Evolutionary conservation across 192 early-diverging fungal species (phyloP), one percentile per base, ranked within the genome.

Genomic region (Coemansia sp.): DNA sequence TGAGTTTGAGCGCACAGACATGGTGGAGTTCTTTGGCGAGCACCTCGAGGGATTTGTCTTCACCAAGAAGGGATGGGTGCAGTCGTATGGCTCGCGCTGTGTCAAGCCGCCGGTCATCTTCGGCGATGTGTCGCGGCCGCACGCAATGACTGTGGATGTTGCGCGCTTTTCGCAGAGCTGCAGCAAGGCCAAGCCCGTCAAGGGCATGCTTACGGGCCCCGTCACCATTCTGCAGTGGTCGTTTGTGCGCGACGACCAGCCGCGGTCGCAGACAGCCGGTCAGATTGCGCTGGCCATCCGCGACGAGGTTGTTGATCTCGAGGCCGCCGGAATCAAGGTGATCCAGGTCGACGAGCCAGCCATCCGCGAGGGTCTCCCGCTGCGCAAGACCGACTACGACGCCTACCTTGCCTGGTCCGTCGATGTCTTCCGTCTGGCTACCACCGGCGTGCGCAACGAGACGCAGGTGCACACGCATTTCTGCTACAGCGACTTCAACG

Each of bases 321-420:
- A 98, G 80, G 76, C 80, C 42, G 96, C 94, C 61, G 95, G 95
- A 10, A 98, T 97, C 80, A 84, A 88, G 62, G 90, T 89, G 55
- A 97, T 99, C 74, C 97, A 99, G 84, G 93, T 99, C 65, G 97
- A 99, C 84, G 97, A 99, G 85, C 96, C 97, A 26, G 97, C 97
- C 66, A 96, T 99, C 76, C 93, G 97, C 83, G 97, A 99, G 83
- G 97, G 97, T 72, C 86, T 99, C 41, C 97, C 97, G 8, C 89
- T 99, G 65, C 91, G 95, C 75, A 77, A 86, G 61, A 78, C 85
- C 59, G 93, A 97, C 75, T 95, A 92, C 88, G 88, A 88, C 56
- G 87, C 81, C 43, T 99, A 99, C 84, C 90, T 99, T 73, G 83
- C 92, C 66, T 99, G 97, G 97, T 93, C 97, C 57, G 95, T 96